Evolutionary conservation across 495 filamentous ascomycete genomes (phyloP), one percentile per base, ranked within the genome.

Genomic region (Neurospora sp.): DNA sequence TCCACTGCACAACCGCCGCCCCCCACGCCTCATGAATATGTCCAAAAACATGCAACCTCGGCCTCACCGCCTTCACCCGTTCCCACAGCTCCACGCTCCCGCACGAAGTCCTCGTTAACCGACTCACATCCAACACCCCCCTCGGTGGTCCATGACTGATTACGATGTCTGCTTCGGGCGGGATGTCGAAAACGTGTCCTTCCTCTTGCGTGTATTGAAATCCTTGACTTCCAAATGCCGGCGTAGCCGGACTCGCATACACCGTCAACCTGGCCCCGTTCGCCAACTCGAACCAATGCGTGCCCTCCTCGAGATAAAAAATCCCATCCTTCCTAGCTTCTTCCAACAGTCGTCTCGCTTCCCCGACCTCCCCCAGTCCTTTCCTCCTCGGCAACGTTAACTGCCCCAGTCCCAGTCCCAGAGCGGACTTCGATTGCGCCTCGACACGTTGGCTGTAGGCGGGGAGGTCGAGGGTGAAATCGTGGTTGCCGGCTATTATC

Each of bases 401-500:
- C 9, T 20, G 20, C 5, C 44, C 39, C 14, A 18, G 1, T 42
- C 40, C 40, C 14, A 16, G 14, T 23, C 46, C 44, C 44, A 23
- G 0, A 4, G 44, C n/a, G 10, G 54, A 62, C 0, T 62, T 35
- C 0, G 54, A 35, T 9, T 27, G 54, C 4, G 54, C 9, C 0
- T 20, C 46, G 1, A 66, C 5, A 3, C 1, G 11, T 2, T 35
- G 27, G 27, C 6, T 16, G 14, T 44, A 73, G 71, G 4, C 40
- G 1, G 86, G 81, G 20, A 81, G 78, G 77, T 96, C 92, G 1
- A 94, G 86, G 0, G 88, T 88, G 70, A 91, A 87, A 77, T 95
- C 92, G 80, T 94, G 93, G 79, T 95, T 94, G 0, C 93, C 93
- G 3, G 93, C 89, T 72, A 96, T 93, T 39, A 94, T 88, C 39